Evolutionary conservation across 2,329 filamentous ascomycete species (phyloP), one percentile per base, ranked within the genome.

Genomic region (Paramyrothecium roridum): DNA sequence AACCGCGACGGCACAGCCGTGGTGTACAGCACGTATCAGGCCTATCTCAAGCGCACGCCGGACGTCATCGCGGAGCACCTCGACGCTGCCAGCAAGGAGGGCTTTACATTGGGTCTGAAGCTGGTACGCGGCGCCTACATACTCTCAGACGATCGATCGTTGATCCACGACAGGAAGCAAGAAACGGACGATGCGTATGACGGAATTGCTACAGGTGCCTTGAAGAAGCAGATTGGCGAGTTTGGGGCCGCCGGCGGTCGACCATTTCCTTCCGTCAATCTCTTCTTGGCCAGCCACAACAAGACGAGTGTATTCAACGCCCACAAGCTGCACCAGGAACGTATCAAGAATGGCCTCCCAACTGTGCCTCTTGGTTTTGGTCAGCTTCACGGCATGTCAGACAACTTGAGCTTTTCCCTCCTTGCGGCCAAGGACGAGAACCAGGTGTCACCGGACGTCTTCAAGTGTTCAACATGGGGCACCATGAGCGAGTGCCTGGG

Each of bases 101-200:
- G 71, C 3, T 84, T 79, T 66, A 80, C 76, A 0, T 72, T 81
- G 0, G 82, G 81, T 4, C 68, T 83, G 45, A 84, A 85, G 65
- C 70, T 84, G 3, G 82, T 84, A 1, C 76, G 81, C 2, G 80
- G 81, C 8, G 82, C 81, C 16, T 85, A 85, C 61, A 75, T 85
- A 22, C 69, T 70, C 49, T 74, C 73, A 0, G 82, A 85, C 52
- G 71, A 75, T 17, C 67, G 79, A 1, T 65, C 71, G 1, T 64
- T 81, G 19, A 81, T 83, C 53, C 80, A 78, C 60, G 75, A 79
- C 48, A 79, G 73, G 8, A 82, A 81, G 52, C 70, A 79, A 26
- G 77, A 75, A 8, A 85, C 82, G 0, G 79, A 85, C 57, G 59
- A 64, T 1, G 74, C 73, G 22, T 85, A 84, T 64, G 75, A 85